phyloP scores from a whole-genome alignment of 2,329 filamentous ascomycete genomes.

The Trichophyton schoenleinii region DNA sequence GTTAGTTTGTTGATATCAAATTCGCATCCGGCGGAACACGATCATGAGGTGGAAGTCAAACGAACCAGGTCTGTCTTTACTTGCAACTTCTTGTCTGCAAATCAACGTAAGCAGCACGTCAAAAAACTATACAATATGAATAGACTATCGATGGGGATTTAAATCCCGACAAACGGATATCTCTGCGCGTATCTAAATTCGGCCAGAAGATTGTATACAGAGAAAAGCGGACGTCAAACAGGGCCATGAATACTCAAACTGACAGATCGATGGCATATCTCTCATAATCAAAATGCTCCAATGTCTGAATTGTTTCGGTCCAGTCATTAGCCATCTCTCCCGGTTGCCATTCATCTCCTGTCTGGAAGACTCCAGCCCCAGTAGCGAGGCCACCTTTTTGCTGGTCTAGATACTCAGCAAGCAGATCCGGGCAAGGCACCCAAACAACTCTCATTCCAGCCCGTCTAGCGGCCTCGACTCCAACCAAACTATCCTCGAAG shows the following conservation, averaged over 20 bases:
- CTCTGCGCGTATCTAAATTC: too few species aligned
- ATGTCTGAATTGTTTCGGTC: conserved; percentile 24
- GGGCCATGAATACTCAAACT: neutral
- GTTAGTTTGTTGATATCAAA: too few species aligned
- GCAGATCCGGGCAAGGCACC: conserved; percentile 24
- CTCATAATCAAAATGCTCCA: conserved; percentile 30
- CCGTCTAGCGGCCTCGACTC: conserved; percentile 22
- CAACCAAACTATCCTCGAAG: conserved; percentile 24
- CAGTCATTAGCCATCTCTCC: conserved; percentile 29
- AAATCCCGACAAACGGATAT: too few species aligned
- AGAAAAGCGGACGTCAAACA: neutral
- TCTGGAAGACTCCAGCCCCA: conserved; percentile 13
- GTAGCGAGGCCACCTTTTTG: conserved; percentile 23
- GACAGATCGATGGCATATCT: conserved; percentile 24
- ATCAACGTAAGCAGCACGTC: too few species aligned
- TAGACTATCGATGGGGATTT: too few species aligned
- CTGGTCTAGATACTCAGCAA: conserved; percentile 23
- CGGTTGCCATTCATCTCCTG: conserved; percentile 20
- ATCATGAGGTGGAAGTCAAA: too few species aligned
- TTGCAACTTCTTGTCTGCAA: too few species aligned
- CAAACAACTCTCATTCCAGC: conserved; percentile 27
- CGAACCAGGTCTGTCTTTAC: too few species aligned
- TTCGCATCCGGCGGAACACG: too few species aligned
- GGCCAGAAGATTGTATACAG: too few species aligned
- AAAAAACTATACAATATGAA: too few species aligned